Base-by-base conservation (phyloP, 371 early-diverging fungal genomes). In the Lichtheimia ramosa region DNA sequence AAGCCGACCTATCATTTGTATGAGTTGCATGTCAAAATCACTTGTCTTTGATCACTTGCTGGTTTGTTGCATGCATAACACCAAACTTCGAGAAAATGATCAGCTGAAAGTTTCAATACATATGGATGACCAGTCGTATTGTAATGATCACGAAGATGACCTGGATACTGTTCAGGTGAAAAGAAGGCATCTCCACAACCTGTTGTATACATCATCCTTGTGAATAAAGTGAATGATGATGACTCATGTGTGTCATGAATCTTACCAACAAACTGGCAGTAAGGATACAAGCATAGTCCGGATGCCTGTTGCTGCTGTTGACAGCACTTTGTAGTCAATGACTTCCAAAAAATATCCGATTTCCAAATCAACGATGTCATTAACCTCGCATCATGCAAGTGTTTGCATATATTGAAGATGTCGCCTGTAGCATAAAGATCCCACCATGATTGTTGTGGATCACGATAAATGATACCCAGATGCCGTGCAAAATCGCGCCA, bases 41-140 rank as follows among this genome's bases (percentile, higher is more conserved):
- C 2, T 7, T 21, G 46, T 2, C 16, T 12, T 1, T 18, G 40
- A 39, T 0, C 20, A 6, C 48, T 54, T 48, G 49, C 62, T 13
- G 62, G 62, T 42, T 48, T 53, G 39, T 51, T 41, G 46, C 62
- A 62, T 8, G 62, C 56, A 42, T 56, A 62, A 21, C 62, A 62
- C 51, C 55, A 62, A 16, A 62, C 18, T 43, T 62, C 62, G 6
- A 53, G 40, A 16, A 62, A 62, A 56, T 62, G 48, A n/a, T 27
- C 3, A 15, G 54, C 16, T n/a, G 56, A 50, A 13, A 62, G 40
- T 28, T 55, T 54, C 6, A 62, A 27, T 2, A 55, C 51, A 27
- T 25, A 41, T 3, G 62, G 13, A 41, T 62, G 62, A 7, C 42
- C 51, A 2, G 48, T 55, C 10, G 28, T 43, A n/a, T 55, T 49